Base-by-base conservation (phyloP, 768 basidiomycete genomes). In the Amanita brunnescens region DNA sequence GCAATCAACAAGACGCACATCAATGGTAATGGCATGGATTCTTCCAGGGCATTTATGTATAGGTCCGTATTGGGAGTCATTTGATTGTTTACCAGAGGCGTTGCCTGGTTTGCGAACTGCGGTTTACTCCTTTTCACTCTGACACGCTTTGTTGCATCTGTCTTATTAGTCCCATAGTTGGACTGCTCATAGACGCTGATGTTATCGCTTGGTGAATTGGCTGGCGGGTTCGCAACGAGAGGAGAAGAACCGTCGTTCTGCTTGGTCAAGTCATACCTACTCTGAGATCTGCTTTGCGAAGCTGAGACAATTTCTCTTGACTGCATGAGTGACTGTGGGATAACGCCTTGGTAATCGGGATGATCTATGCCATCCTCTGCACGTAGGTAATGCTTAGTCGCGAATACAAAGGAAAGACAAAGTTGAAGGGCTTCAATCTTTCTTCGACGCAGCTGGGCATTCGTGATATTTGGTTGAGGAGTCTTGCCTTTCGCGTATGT, bases 381-480 rank as follows among this genome's bases (percentile, higher is more conserved):
- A 39, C 91, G 87, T 45, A 93, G 75, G 63, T 93, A 91, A 63
- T 95, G 75, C 47, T 93, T 85, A 51, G 79, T 79, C 2, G 88
- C 80, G 61, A 79, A 85, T 7, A 81, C 81, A 62, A 89, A 91
- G 5, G 80, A 76, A 6, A 85, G 70, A 34, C 79, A 75, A 32
- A 90, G 77, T 52, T 78, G 82, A 43, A 96, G 62, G 20, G 77
- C 72, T 57, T 90, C 79, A 8, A 79, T 73, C 67, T 96, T 96
- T 57, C 75, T 70, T 59, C 72, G 74, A 39, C 71, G 78, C 35
- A 87, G 73, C 54, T 87, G 79, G 21, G 61, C 54, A 3, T 70
- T 62, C 5, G 78, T 80, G 20, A 81, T 54, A 21, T 68, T 65
- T 0, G 74, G 66, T 8, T 58, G 64, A 4, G 76, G 71, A 3